phyloP scores from a whole-genome alignment of 2,329 filamentous ascomycete species.

The Ascomycota sp. region DNA sequence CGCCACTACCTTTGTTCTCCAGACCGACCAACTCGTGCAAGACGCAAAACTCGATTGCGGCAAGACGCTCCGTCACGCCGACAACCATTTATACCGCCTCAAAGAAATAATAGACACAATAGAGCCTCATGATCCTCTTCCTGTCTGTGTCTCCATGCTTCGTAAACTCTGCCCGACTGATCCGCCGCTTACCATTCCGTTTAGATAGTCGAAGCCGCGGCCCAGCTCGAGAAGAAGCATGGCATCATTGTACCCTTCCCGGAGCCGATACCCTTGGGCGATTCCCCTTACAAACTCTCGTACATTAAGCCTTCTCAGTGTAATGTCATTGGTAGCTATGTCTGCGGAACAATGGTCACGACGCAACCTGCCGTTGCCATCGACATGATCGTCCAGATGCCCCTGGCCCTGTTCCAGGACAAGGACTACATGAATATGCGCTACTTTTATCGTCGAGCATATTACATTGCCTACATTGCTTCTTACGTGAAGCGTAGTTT shows the following conservation, averaged over 20 bases:
- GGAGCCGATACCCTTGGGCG: conserved; percentile 52
- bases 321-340: conserved; percentile 80
- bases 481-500: conserved; percentile 42
- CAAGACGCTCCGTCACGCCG: conserved; percentile 24
- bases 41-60: conserved; percentile 32
- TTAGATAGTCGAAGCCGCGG: conserved; percentile 46
- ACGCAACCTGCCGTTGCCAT: conserved; percentile 37
- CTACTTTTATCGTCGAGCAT: conserved; percentile 88
- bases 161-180: too few relatives aligned
- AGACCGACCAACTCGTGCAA: conserved; percentile 37
- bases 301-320: conserved; percentile 58
- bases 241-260: conserved; percentile 67
- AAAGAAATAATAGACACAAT: conserved; percentile 32
- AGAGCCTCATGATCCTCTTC: conserved; percentile 24
- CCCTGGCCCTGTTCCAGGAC: conserved; percentile 59
- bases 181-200: too few relatives aligned
- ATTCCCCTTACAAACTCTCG: conserved; percentile 63
- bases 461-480: conserved; percentile 70
- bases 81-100: conserved; percentile 27
- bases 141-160: conserved; percentile 17
- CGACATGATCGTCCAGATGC: conserved; percentile 80
- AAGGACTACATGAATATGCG: conserved; percentile 88
- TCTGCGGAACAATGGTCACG: conserved; percentile 52
- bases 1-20: conserved; percentile 34
- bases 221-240: conserved; percentile 45